phyloP scores from a whole-genome alignment of 495 filamentous ascomycete genomes.

The Cladorrhinum samala region DNA sequence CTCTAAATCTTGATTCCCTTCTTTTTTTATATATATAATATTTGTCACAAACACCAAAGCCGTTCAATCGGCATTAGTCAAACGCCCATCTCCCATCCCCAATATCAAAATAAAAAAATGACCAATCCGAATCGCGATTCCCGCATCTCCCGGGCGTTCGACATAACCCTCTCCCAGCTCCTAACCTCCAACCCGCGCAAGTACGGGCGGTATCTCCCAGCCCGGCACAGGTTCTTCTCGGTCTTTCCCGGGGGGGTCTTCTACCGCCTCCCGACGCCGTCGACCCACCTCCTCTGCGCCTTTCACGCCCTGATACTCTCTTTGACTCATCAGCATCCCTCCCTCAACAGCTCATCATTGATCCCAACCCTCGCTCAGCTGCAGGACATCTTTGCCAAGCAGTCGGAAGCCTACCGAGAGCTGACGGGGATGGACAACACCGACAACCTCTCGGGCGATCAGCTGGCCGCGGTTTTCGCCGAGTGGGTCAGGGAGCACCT shows the following conservation, averaged over 20 bases:
- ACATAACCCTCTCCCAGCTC: conserved; percentile 17
- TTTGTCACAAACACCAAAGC: too few relatives aligned
- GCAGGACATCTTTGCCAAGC: neutral
- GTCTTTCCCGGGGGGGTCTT: conserved; percentile 13
- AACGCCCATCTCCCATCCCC: neutral
- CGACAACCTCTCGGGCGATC: conserved; percentile 4
- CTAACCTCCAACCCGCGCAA: neutral
- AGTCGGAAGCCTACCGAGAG: conserved; percentile 1
- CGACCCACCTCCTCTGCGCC: conserved; percentile 16
- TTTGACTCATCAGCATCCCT: too few relatives aligned
- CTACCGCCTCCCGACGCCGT: conserved; percentile 13
- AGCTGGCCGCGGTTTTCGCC: conserved; percentile 12
- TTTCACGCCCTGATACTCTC: conserved; percentile 14
- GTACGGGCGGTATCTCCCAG: conserved; percentile 13
- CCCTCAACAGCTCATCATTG: too few relatives aligned
- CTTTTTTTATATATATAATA: too few relatives aligned
- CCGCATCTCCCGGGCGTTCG: conserved; percentile 5
- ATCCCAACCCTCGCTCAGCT: too few relatives aligned
- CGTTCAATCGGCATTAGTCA: neutral
- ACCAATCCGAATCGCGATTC: neutral
- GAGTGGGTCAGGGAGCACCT: conserved; percentile 9
- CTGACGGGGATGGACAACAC: conserved; percentile 1
- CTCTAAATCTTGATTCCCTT: too few relatives aligned
- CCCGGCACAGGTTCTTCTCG: conserved; percentile 19
- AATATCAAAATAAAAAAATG: neutral